Percentiles rank a stretch among this genome's conserved stretches.
Conservation (phyloP, 768 basidiomycete genomes). For the Termitomyces sp. region DNA sequence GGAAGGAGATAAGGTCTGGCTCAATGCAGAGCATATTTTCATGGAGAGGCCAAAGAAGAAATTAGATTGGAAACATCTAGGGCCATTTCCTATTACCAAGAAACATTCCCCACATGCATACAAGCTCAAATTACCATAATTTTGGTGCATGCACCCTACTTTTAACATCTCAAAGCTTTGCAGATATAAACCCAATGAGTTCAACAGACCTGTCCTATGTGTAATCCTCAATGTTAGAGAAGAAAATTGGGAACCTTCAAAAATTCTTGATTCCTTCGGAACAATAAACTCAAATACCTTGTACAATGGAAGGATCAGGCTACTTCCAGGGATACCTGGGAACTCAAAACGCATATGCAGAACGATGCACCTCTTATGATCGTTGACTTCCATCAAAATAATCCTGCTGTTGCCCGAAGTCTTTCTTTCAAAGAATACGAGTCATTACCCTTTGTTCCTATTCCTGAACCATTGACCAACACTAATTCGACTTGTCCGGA, state of each 20-base stretch:
- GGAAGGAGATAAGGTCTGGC: conserved; percentile 14
- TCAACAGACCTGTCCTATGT: not conserved
- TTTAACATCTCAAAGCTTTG: conserved; percentile 1
- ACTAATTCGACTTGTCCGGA: not conserved
- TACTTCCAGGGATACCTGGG: conserved; percentile 1
- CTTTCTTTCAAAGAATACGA: not conserved
- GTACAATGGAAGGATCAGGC: conserved; percentile 1
- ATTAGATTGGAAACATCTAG: not conserved
- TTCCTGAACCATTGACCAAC: not conserved
- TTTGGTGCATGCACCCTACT: not conserved
- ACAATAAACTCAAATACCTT: not conserved
- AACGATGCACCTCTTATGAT: not conserved
- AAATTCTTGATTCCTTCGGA: not conserved
- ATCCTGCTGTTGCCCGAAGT: not conserved
- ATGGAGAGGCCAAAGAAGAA: conserved; percentile 16
- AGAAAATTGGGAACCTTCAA: not conserved
- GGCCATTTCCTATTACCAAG: not conserved
- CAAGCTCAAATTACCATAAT: not conserved
- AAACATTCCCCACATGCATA: not conserved
- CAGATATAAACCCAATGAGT: not conserved
- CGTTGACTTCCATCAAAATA: not conserved
- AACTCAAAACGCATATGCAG: conserved; percentile 1
- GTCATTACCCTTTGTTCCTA: not conserved
- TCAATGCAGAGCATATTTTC: conserved; percentile 23
- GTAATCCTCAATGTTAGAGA: not conserved